Conservation (phyloP, 257 asterid genomes). For the Plantago ovata region DNA sequence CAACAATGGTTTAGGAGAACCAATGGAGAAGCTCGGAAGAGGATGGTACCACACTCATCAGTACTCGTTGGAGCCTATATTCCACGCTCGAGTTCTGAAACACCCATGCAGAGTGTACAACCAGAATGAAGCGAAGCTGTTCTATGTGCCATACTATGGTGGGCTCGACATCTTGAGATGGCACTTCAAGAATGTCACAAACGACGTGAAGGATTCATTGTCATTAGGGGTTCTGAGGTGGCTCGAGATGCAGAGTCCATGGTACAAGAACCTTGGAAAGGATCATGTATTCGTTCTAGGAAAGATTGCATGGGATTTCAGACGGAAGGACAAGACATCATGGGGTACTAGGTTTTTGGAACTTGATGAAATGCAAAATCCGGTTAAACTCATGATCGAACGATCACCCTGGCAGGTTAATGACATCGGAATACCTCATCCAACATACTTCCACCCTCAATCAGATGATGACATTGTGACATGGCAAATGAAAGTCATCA, state of each 20-base stretch:
- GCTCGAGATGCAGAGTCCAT: slow-evolving; percentile 47
- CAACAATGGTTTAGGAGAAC: slow-evolving; percentile 52
- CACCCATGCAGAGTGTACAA: slow-evolving; percentile 65
- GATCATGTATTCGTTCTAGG: slow-evolving; percentile 72
- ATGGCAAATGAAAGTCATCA: slow-evolving; percentile 47
- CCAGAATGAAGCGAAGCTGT: slow-evolving; percentile 43
- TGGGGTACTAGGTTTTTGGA: slow-evolving; percentile 70
- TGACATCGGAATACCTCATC: slow-evolving; percentile 70
- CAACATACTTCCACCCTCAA: slow-evolving; percentile 65
- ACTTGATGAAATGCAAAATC: slow-evolving; percentile 69
- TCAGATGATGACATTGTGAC: slow-evolving; percentile 46
- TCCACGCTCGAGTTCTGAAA: slow-evolving; percentile 45
- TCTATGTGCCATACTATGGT: slow-evolving; percentile 67
- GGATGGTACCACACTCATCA: slow-evolving; percentile 68
- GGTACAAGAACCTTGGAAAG: slow-evolving; percentile 52
- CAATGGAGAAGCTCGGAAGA: slow-evolving; percentile 39
- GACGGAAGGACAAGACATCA: slow-evolving; percentile 32
- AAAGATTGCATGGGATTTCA: slow-evolving; percentile 67
- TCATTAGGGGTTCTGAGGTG: slow-evolving; percentile 43
- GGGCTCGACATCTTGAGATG: slow-evolving; percentile 69
- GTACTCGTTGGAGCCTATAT: slow-evolving; percentile 64
- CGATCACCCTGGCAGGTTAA: slow-evolving; percentile 62
- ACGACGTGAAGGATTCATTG: slow-evolving; percentile 49
- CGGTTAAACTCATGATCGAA: slow-evolving; percentile 60
- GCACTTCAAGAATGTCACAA: slow-evolving; percentile 65